phyloP scores from a whole-genome alignment of 2,329 filamentous ascomycete species.

The Bipolaris zeicola region DNA sequence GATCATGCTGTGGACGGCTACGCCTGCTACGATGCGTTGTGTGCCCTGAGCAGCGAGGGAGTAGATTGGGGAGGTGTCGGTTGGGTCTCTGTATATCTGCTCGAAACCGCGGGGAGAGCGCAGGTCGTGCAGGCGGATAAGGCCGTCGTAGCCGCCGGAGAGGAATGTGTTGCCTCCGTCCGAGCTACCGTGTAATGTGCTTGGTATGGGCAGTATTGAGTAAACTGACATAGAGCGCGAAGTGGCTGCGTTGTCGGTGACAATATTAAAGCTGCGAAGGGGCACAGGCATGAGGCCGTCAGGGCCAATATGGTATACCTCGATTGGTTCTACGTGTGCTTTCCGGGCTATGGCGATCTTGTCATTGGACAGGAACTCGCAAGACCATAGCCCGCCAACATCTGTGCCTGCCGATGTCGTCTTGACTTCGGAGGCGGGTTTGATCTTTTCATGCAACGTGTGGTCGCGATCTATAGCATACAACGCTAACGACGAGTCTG shows the following conservation, averaged over 20 bases:
- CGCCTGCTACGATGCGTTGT: conserved; percentile 63
- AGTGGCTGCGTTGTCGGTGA: background rate
- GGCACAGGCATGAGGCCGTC: conserved; percentile 50
- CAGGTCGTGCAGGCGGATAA: conserved; percentile 64
- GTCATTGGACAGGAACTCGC: conserved; percentile 58
- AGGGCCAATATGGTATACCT: conserved; percentile 58
- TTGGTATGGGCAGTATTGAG: conserved; percentile 51
- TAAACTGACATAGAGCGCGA: conserved; percentile 49
- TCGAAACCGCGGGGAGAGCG: conserved; percentile 58
- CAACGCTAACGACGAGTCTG: conserved; percentile 54
- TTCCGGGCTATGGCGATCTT: conserved; percentile 59
- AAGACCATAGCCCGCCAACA: conserved; percentile 54
- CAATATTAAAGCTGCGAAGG: conserved; percentile 48
- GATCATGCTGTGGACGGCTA: conserved; percentile 62
- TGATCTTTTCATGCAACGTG: conserved; percentile 33
- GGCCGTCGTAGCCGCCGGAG: conserved; percentile 64
- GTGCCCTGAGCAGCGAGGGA: conserved; percentile 62
- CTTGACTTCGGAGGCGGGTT: conserved; percentile 25
- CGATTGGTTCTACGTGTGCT: conserved; percentile 51
- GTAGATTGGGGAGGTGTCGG: conserved; percentile 64
- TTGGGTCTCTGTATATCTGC: conserved; percentile 59
- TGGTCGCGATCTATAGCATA: conserved; percentile 47
- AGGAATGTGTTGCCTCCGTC: conserved; percentile 60
- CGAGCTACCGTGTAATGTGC: conserved; percentile 36
- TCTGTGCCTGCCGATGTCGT: conserved; percentile 18